Conservation (phyloP, 1,139 yeast species). For the Suhomyces kunorum region DNA sequence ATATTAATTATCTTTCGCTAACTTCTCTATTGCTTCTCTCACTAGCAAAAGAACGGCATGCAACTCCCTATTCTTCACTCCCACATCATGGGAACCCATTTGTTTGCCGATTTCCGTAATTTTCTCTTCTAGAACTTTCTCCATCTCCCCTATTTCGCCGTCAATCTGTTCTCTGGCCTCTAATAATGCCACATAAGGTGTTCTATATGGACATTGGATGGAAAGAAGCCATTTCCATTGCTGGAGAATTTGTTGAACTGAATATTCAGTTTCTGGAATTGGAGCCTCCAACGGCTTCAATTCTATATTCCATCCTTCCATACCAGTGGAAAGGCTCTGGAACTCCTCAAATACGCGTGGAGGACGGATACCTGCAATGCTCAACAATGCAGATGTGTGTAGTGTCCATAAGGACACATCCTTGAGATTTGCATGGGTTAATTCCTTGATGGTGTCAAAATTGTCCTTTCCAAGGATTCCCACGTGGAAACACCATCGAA, state of each 20-base stretch:
- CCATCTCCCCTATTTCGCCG: neutral
- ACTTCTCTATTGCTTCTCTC: neutral
- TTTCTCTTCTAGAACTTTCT: neutral
- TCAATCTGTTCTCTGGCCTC: neutral
- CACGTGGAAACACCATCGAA: conserved; percentile 33
- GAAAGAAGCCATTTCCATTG: conserved; percentile 26
- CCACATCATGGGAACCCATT: neutral
- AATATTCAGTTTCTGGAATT: neutral
- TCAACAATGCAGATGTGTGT: conserved; percentile 12
- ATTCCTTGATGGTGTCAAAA: conserved; percentile 7
- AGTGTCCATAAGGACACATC: conserved; percentile 42
- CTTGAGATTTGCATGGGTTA: conserved; percentile 26
- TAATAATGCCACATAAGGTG: conserved; percentile 6
- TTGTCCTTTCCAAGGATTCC: conserved; percentile 4
- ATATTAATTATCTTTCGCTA: too few relatives aligned
- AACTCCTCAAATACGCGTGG: conserved; percentile 23
- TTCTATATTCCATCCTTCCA: conserved; percentile 2
- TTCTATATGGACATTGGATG: conserved; percentile 21
- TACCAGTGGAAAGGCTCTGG: conserved; percentile 11
- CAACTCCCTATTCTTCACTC: neutral
- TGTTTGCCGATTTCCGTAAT: neutral
- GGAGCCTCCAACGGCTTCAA: neutral
- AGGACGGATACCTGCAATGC: conserved; percentile 5
- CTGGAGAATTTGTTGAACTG: conserved; percentile 1
- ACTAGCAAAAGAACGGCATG: neutral